These are phyloP conservation scores for Aureobasidium mangrovei DNA, from an alignment of 2,329 filamentous ascomycete species.

Conservation along the genomic window DNA sequence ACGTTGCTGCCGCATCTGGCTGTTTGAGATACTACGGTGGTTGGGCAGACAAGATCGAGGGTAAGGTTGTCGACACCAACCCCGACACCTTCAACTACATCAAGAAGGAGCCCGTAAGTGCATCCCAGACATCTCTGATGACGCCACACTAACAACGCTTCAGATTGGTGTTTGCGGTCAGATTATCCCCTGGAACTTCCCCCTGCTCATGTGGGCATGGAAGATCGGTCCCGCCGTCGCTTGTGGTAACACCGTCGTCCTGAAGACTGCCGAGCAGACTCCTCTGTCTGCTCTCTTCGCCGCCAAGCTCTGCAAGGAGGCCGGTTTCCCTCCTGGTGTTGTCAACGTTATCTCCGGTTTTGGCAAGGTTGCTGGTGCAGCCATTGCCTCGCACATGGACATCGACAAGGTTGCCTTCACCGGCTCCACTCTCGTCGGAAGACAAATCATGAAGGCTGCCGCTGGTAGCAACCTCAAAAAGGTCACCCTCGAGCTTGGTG, in stretches of 20 bases:
- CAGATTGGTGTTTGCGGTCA: conserved; percentile 71
- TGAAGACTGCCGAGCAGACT: conserved; percentile 72
- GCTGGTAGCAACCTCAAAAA: conserved; percentile 72
- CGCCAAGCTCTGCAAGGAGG: conserved; percentile 59
- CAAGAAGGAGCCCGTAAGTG: conserved; percentile 58
- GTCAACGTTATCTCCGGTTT: conserved; percentile 70
- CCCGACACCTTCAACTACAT: conserved; percentile 79
- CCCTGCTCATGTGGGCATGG: conserved; percentile 72
- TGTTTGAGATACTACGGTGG: conserved; percentile 81
- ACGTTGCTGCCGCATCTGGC: conserved; percentile 58
- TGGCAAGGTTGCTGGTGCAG: conserved; percentile 69
- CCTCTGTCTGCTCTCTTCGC: conserved; percentile 61
- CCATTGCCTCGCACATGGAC: conserved; percentile 67
- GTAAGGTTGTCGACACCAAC: conserved; percentile 74
- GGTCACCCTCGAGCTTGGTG: conserved; percentile 70
- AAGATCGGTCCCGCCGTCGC: conserved; percentile 70
- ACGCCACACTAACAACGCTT: background rate
- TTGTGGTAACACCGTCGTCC: conserved; percentile 61
- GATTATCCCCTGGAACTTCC: conserved; percentile 88
- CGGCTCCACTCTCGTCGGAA: conserved; percentile 64
- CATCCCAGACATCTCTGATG: background rate
- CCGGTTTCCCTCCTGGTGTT: conserved; percentile 70
- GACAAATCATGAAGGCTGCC: conserved; percentile 71
- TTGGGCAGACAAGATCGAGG: conserved; percentile 86
- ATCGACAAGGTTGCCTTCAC: conserved; percentile 80